Conservation (phyloP, 352 stramenopile species). For the Phytopythium mirpurense region DNA sequence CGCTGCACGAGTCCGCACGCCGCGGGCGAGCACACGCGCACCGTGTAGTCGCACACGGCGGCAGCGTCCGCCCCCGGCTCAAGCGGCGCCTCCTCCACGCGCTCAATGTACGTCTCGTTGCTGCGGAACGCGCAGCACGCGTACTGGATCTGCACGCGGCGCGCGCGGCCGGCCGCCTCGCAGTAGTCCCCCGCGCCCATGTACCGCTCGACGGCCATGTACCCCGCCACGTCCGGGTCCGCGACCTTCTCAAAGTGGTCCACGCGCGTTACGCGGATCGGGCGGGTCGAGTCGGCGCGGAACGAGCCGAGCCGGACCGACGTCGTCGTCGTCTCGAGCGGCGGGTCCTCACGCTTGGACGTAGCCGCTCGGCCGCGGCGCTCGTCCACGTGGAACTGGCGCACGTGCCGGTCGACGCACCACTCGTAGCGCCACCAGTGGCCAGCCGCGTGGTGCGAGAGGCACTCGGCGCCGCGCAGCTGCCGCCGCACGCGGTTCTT, state of each 20-base stretch:
- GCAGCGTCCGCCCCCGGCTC: no score
- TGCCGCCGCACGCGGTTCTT: constrained; percentile 65
- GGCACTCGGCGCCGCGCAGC: constrained; percentile 39
- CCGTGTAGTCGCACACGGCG: constrained; percentile 42
- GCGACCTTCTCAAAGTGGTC: constrained; percentile 30
- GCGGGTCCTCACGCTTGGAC: constrained; percentile 7
- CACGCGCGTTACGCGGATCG: constrained; percentile 32
- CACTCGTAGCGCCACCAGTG: constrained; percentile 87
- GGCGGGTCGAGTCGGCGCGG: constrained; percentile 17
- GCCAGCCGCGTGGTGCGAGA: constrained; percentile 50
- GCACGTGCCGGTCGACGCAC: constrained; percentile 65
- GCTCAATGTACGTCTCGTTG: constrained; percentile 83
- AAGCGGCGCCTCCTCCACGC: constrained; percentile 41
- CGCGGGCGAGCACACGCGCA: constrained; percentile 68
- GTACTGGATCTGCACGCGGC: constrained; percentile 44
- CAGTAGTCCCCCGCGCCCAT: constrained; percentile 33
- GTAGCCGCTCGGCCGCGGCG: neutral
- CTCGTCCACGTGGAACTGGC: constrained; percentile 45
- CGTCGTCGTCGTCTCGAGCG: constrained; percentile 13
- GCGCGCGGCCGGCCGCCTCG: constrained; percentile 10
- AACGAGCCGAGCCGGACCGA: constrained; percentile 46
- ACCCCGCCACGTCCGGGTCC: constrained; percentile 50
- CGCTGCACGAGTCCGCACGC: constrained; percentile 67
- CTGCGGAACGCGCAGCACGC: constrained; percentile 71
- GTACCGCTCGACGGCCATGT: constrained; percentile 55